Conservation (phyloP, 2,329 filamentous ascomycete genomes). For the Ophiostoma fasciatum region DNA sequence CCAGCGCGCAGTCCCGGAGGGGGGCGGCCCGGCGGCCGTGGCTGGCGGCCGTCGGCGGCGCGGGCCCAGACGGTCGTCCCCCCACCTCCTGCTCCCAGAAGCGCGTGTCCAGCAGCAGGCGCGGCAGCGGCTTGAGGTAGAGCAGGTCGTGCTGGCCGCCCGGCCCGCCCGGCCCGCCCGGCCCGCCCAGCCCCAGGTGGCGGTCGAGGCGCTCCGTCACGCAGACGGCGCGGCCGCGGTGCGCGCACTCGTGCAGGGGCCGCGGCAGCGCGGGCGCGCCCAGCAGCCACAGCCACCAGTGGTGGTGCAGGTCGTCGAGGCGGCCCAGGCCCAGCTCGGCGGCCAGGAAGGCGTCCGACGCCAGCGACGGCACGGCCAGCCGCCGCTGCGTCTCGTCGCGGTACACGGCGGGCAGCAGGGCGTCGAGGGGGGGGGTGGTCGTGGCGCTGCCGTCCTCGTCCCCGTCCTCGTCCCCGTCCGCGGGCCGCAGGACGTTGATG, state of each 20-base stretch:
- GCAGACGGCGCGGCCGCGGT: constrained; percentile 12
- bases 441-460: not conserved
- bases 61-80: no score
- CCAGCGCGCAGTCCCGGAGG: constrained; percentile 18
- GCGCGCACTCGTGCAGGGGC: constrained; percentile 13
- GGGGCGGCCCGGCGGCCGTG: not conserved
- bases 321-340: constrained; percentile 11
- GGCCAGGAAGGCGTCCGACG: constrained; percentile 6
- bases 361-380: constrained; percentile 7
- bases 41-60: no score
- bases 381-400: constrained; percentile 5
- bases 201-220: constrained; percentile 19
- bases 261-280: constrained; percentile 11
- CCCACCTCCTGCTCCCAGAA: constrained; percentile 17
- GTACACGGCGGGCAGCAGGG: constrained; percentile 10
- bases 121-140: constrained; percentile 21
- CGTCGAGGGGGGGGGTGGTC: constrained; percentile 6
- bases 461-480: not conserved
- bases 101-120: constrained; percentile 18
- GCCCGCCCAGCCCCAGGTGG: constrained; percentile 17
- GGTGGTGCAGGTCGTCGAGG: constrained; percentile 11
- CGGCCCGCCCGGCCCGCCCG: not conserved
- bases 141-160: constrained; percentile 13
- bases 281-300: constrained; percentile 14
- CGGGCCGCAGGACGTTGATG: constrained; percentile 7